A percentile compares a stretch with the other conserved stretches of the same genome.
These are phyloP conservation scores for Cladophialophora psammophila DNA, from an alignment of 2,329 filamentous ascomycete genomes.

Conservation along the genomic window DNA sequence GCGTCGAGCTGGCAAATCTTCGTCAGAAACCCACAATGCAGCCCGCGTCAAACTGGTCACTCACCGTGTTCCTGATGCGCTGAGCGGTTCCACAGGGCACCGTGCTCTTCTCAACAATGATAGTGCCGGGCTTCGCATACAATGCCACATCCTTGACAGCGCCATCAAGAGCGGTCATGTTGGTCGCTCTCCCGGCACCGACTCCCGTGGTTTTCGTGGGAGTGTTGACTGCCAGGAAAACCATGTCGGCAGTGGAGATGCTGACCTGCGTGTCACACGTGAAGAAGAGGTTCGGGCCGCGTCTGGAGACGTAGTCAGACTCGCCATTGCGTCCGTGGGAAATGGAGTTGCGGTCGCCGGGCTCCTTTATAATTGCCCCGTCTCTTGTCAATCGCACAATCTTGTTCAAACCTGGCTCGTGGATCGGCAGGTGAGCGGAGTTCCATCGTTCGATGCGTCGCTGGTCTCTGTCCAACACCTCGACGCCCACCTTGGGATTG, in stretches of 20 bases:
- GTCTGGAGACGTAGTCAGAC: slow-evolving; percentile 47
- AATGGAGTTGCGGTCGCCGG: background rate
- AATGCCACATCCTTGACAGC: slow-evolving; percentile 72
- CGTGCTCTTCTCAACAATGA: slow-evolving; percentile 83
- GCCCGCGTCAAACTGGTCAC: slow-evolving; percentile 37
- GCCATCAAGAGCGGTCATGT: slow-evolving; percentile 75
- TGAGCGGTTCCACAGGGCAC: slow-evolving; percentile 78
- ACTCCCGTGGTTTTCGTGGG: slow-evolving; percentile 75
- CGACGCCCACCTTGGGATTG: slow-evolving; percentile 74
- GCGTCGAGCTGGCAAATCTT: slow-evolving; percentile 24
- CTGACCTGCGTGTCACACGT: slow-evolving; percentile 69
- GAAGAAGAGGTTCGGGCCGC: slow-evolving; percentile 75
- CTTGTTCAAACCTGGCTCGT: slow-evolving; percentile 74
- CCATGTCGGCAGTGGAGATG: slow-evolving; percentile 73
- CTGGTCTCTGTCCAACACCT: slow-evolving; percentile 75
- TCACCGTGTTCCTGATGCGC: slow-evolving; percentile 71
- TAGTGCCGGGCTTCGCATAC: slow-evolving; percentile 70
- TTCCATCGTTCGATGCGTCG: slow-evolving; percentile 75
- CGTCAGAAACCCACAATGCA: slow-evolving; percentile 7
- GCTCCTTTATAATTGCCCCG: slow-evolving; percentile 40
- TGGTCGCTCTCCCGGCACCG: slow-evolving; percentile 74
- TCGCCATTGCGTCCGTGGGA: background rate
- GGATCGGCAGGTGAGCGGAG: slow-evolving; percentile 74
- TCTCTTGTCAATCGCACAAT: slow-evolving; percentile 64
- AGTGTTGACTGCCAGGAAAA: slow-evolving; percentile 80